phyloP scores from a whole-genome alignment of 2,329 filamentous ascomycete species.

The Diplocarpon rosae region DNA sequence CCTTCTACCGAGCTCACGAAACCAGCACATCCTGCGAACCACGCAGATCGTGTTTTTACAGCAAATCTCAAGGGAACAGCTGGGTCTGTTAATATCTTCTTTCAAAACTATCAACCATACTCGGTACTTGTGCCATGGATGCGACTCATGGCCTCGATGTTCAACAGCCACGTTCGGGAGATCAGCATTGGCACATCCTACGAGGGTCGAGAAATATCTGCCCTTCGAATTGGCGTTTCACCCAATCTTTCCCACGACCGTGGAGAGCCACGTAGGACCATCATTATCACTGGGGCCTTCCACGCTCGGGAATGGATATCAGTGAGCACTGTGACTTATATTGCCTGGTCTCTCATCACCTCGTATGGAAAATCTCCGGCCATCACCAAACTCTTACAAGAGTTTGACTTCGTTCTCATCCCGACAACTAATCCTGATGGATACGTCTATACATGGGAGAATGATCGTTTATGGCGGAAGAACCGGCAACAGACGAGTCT shows the following conservation, averaged over 20 bases:
- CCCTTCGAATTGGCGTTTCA: constrained; percentile 61
- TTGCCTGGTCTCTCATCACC: constrained; percentile 81
- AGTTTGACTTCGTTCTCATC: constrained; percentile 81
- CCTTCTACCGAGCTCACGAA: constrained; percentile 28
- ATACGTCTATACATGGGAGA: constrained; percentile 87
- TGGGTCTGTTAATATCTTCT: constrained; percentile 65
- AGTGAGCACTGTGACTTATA: constrained; percentile 79
- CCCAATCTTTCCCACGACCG: constrained; percentile 36
- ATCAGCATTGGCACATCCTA: constrained; percentile 74
- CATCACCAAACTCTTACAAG: constrained; percentile 68
- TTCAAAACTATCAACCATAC: constrained; percentile 82
- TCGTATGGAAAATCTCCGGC: constrained; percentile 61
- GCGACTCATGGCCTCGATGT: constrained; percentile 80
- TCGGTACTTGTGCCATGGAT: constrained; percentile 78
- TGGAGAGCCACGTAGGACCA: constrained; percentile 52
- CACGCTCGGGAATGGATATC: constrained; percentile 97
- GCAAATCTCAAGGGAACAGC: constrained; percentile 21
- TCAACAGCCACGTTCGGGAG: constrained; percentile 65
- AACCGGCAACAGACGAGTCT: constrained; percentile 76
- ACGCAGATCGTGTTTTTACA: constrained; percentile 24
- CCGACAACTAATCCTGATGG: constrained; percentile 90
- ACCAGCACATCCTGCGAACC: constrained; percentile 14
- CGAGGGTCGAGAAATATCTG: constrained; percentile 78
- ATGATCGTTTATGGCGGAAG: constrained; percentile 90
- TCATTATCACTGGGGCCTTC: constrained; percentile 74